A percentile compares a stretch with the other conserved stretches of the same genome.
Conservation (phyloP, 2,329 filamentous ascomycete species). For the Hypoxylon sp. region DNA sequence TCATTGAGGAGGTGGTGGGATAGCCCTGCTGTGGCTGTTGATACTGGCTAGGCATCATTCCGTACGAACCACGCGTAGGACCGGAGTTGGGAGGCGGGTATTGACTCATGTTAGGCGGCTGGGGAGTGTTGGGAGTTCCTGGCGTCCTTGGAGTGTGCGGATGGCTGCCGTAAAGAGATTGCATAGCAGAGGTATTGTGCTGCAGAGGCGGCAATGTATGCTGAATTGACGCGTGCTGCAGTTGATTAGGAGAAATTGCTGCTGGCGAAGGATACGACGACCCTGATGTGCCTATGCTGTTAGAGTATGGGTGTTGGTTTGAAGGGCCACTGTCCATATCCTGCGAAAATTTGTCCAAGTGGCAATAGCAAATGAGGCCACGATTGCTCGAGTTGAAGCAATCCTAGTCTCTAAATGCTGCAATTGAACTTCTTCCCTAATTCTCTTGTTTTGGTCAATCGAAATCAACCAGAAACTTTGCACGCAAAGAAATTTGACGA, state of each 20-base stretch:
- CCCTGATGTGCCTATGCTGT: constrained; percentile 69
- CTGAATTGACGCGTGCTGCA: constrained; percentile 64
- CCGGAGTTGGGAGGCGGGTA: constrained; percentile 52
- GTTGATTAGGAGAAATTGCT: constrained; percentile 67
- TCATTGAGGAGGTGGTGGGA: constrained; percentile 71
- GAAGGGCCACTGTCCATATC: constrained; percentile 67
- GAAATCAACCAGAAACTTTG: constrained; percentile 20
- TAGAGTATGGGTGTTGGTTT: constrained; percentile 63
- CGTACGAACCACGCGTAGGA: constrained; percentile 65
- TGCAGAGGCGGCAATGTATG: constrained; percentile 71
- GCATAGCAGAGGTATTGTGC: constrained; percentile 64
- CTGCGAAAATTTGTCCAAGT: constrained; percentile 52
- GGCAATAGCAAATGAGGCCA: constrained; percentile 46
- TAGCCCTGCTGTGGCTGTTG: constrained; percentile 70
- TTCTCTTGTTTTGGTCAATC: constrained; percentile 17
- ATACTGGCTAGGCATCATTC: constrained; percentile 70
- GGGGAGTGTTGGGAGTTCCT: constrained; percentile 74
- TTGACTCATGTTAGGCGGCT: constrained; percentile 66
- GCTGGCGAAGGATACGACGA: constrained; percentile 68
- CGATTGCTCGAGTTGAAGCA: constrained; percentile 48
- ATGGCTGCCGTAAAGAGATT: constrained; percentile 70
- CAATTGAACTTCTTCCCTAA: constrained; percentile 34
- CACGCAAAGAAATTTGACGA: constrained; percentile 14
- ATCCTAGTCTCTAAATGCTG: constrained; percentile 45
- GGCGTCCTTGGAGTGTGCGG: constrained; percentile 74